Conservation (phyloP, 495 filamentous ascomycete genomes). For the Letharia columbiana region DNA sequence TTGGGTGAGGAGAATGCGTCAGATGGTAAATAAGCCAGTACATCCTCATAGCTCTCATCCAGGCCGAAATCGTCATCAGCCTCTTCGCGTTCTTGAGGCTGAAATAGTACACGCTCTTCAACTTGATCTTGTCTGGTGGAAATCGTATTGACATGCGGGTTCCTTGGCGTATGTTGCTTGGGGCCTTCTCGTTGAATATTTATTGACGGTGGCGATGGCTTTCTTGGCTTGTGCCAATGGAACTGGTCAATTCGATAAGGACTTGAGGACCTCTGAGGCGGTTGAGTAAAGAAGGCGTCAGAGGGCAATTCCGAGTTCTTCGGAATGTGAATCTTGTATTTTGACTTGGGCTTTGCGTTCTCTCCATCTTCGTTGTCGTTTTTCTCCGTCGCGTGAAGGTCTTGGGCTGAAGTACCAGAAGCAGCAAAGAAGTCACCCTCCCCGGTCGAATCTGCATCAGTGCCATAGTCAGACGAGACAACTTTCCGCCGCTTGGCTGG, state of each 20-base stretch:
- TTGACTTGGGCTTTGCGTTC: conserved; percentile 29
- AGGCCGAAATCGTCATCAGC: conserved; percentile 20
- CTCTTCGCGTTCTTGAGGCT: neutral
- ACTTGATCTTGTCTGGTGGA: neutral
- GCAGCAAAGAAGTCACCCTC: conserved; percentile 2
- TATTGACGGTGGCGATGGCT: conserved; percentile 9
- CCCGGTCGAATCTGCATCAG: neutral
- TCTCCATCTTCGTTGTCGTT: conserved; percentile 21
- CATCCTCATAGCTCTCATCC: conserved; percentile 24
- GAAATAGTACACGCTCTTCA: neutral
- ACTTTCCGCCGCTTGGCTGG: conserved; percentile 10
- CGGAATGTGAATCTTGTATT: conserved; percentile 39
- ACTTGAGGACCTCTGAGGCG: conserved; percentile 43
- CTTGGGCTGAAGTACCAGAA: neutral
- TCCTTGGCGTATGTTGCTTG: neutral
- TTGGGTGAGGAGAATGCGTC: conserved; percentile 33
- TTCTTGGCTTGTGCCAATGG: conserved; percentile 43
- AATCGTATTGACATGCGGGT: conserved; percentile 6
- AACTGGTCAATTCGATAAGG: conserved; percentile 45
- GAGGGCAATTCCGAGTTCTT: conserved; percentile 37
- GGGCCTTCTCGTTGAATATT: neutral
- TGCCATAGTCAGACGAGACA: neutral
- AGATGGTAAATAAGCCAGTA: conserved; percentile 26
- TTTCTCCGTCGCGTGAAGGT: neutral
- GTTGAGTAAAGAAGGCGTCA: conserved; percentile 47